Evolutionary conservation across 2,329 filamentous ascomycete genomes (phyloP), one percentile per base, ranked within the genome.

Genomic region (Colletotrichum cordylinicola): DNA sequence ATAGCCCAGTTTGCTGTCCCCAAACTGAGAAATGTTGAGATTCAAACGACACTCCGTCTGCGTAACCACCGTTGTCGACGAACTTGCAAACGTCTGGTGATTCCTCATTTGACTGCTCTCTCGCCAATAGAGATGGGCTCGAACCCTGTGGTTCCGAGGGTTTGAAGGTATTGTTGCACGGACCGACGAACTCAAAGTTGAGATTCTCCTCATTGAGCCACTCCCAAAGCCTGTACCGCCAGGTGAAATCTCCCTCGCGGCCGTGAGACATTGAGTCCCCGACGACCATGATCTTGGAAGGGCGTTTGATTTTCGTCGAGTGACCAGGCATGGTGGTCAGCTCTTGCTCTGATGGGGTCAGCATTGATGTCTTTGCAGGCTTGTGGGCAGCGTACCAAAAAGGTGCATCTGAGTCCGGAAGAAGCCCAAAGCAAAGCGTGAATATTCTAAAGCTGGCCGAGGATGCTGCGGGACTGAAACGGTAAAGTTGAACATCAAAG

Each of bases 191-290:
- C 15, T 78, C 66, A 13, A 82, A 78, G 56, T 75, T 35, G 37
- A 82, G 67, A 6, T 69, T 37, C 29, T 82, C 75, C 16, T 65
- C 52, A 3, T 75, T 75, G 67, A 86, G 81, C 85, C 85, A 87
- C 64, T 86, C 71, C 81, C 82, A 86, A 15, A 87, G 77, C 6
- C 85, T 81, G 67, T 84, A 87, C 10, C 86, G 81, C 86, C 86
- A 87, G 12, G 85, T 87, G 67, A 80, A 85, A 75, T 87, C 85
- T 35, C 83, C 85, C 72, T 87, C 84, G 29, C 76, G 77, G 15
- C 85, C 85, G 37, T 85, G 83, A 4, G 82, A 80, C 69, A 86
- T 86, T 21, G 84, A 85, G 76, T 86, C 84, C 64, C 85, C 85
- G 8, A 85, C 81, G 9, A 85, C 78, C 79, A 86, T 81, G 43